Evolutionary conservation across 306 rosid genomes (phyloP).

Genomic region (Dryas octopetala): DNA sequence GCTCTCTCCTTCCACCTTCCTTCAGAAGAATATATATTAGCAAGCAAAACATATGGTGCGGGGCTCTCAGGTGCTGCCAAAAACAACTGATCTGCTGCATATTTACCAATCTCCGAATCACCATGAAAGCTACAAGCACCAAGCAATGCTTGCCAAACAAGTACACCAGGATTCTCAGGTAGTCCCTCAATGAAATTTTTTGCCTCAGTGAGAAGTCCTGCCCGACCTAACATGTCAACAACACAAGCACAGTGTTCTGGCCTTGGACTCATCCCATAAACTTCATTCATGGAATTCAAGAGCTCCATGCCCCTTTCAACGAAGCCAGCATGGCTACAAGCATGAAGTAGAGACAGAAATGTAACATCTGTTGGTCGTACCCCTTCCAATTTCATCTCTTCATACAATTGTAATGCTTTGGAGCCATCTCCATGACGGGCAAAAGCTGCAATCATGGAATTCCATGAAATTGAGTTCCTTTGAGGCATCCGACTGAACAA

Average conservation of each 20-base stretch:
- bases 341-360: constrained; percentile 83
- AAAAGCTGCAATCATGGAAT: constrained; percentile 82
- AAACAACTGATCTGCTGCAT: constrained; percentile 65
- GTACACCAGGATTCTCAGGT: constrained; percentile 51
- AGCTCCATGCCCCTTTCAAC: constrained; percentile 75
- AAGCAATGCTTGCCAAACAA: constrained; percentile 88
- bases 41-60: constrained; percentile 69
- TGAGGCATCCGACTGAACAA: constrained; percentile 54
- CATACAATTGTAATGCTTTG: constrained; percentile 59
- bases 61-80: constrained; percentile 57
- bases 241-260: constrained; percentile 75
- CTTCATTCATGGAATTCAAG: constrained; percentile 65
- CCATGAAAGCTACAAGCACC: constrained; percentile 83
- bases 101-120: constrained; percentile 68
- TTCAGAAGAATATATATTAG: constrained; percentile 78
- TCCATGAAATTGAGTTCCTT: constrained; percentile 74
- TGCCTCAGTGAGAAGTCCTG: constrained; percentile 74
- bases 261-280: constrained; percentile 60
- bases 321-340: constrained; percentile 86
- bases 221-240: constrained; percentile 93
- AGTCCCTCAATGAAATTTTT: constrained; percentile 52
- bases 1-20: constrained; percentile 95
- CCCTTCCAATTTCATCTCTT: constrained; percentile 60
- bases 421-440: constrained; percentile 81
- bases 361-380: constrained; percentile 63